Evolutionary conservation across 2,329 filamentous ascomycete genomes (phyloP), one percentile per base, ranked within the genome.

Genomic region (Penicillium expansum): DNA sequence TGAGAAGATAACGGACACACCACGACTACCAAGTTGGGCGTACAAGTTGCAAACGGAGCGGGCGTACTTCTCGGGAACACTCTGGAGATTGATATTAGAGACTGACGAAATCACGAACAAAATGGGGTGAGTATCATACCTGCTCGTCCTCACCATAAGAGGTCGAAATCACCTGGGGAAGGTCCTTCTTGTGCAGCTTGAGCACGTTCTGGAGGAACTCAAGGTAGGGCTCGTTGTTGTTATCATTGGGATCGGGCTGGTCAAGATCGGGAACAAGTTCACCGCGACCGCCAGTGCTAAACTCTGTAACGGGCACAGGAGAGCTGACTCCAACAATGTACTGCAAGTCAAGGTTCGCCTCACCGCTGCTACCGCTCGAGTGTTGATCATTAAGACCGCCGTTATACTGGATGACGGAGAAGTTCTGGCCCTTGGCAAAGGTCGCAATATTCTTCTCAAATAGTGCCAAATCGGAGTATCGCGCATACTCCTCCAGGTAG

Each of bases 281-380:
- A 13, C 76, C 79, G 37, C 76, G 76, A n/a, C 77, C 77, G 33
- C 75, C 74, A 32, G 78, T 80, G 67, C 75, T 79, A 66, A 74
- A 82, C 59, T 79, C 80, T 10, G 73, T 77, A 13, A 77, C 74
- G 2, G 76, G 74, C 16, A 79, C 64, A 0, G 78, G 77, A 11
- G 74, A 63, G 55, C 76, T 74, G 14, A 81, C 60, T 30, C 77
- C 76, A 41, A 78, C 60, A 5, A 79, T 79, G 58, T 80, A 80
- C 62, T 82, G 78, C 37, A 79, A 72, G 57, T 82, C 80, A 18
- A 82, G 71, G 62, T 82, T 81, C 50, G 79, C 80, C 62, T 82
- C 80, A 16, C 75, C 73, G 59, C 76, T 77, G 61, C 77, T 72
- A 11, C 67, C 60, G 2, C 62, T 63, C 10, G 75, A 69, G 50